phyloP scores from a whole-genome alignment of 805 yeast genomes.

The Ogataea haglerorum region DNA sequence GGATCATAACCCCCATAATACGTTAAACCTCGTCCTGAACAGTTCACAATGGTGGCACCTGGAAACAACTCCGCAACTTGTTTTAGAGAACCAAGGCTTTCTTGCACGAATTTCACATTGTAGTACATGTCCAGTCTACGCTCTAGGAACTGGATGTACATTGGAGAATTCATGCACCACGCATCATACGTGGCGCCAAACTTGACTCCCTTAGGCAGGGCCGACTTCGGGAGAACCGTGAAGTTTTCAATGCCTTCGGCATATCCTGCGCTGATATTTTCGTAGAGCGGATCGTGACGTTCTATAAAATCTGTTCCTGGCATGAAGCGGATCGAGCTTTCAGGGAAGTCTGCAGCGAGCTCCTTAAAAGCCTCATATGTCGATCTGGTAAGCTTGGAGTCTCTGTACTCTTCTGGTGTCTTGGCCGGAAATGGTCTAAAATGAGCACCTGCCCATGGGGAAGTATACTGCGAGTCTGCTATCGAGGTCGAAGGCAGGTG shows the following conservation, averaged over 20 bases:
- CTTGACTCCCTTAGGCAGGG: slow-evolving; percentile 37
- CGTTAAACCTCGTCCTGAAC: slow-evolving; percentile 57
- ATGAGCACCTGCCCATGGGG: slow-evolving; percentile 81
- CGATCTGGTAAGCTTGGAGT: slow-evolving; percentile 43
- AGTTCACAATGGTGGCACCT: slow-evolving; percentile 44
- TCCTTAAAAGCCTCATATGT: slow-evolving; percentile 45
- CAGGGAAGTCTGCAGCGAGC: slow-evolving; percentile 42
- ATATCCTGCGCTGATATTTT: slow-evolving; percentile 38
- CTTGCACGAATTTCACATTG: slow-evolving; percentile 37
- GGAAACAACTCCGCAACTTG: slow-evolving; percentile 37
- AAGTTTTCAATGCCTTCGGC: slow-evolving; percentile 37
- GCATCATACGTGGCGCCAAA: slow-evolving; percentile 53
- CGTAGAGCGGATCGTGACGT: slow-evolving; percentile 38
- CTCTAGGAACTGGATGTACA: slow-evolving; percentile 47
- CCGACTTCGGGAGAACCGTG: slow-evolving; percentile 20
- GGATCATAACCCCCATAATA: slow-evolving; percentile 53
- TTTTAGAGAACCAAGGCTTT: slow-evolving; percentile 34
- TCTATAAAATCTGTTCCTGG: slow-evolving; percentile 59
- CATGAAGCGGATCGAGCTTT: slow-evolving; percentile 49
- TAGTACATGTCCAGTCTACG: slow-evolving; percentile 32
- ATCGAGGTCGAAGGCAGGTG: slow-evolving; percentile 35
- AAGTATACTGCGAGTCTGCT: slow-evolving; percentile 40
- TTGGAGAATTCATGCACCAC: slow-evolving; percentile 59
- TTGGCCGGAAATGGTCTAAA: slow-evolving; percentile 63
- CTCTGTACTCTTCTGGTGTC: slow-evolving; percentile 39